These are phyloP conservation scores for Cladophialophora yegresii DNA, from an alignment of 2,329 filamentous ascomycete species.

Conservation along the genomic window DNA sequence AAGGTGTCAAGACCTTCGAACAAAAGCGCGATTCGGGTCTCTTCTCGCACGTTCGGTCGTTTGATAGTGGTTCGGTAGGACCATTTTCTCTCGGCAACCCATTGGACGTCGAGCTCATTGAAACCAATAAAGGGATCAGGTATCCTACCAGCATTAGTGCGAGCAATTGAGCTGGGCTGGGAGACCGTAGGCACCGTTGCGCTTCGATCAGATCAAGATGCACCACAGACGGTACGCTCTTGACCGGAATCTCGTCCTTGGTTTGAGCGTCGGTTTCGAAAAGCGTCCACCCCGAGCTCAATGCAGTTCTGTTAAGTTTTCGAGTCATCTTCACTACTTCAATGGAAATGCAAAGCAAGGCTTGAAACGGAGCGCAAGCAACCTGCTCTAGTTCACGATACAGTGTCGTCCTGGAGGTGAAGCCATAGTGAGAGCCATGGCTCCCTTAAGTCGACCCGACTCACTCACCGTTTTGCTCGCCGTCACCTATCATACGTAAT, in stretches of 20 bases:
- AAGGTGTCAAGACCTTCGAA: constrained; percentile 82
- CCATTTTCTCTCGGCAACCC: constrained; percentile 1
- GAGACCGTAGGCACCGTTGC: neutral
- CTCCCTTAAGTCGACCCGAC: neutral
- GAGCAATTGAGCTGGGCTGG: neutral
- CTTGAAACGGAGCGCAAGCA: neutral
- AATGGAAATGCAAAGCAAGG: neutral
- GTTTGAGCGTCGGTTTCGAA: neutral
- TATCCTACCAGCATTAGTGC: neutral
- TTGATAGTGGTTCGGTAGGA: neutral
- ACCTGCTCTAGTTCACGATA: neutral
- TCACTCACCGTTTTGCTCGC: neutral
- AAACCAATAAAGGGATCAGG: constrained; percentile 3
- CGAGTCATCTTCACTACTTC: neutral
- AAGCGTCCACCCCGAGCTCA: neutral
- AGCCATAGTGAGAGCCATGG: neutral
- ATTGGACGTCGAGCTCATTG: constrained; percentile 1
- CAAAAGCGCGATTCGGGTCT: constrained; percentile 56
- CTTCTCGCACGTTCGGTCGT: neutral
- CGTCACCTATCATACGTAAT: neutral
- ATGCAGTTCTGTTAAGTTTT: neutral
- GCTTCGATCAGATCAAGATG: constrained; percentile 1
- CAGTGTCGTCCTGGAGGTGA: no score
- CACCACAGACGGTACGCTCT: neutral
- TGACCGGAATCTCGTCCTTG: constrained; percentile 1